Evolutionary conservation across 148 eudicot species (phyloP).

Genomic region (Nepenthes gracilis): DNA sequence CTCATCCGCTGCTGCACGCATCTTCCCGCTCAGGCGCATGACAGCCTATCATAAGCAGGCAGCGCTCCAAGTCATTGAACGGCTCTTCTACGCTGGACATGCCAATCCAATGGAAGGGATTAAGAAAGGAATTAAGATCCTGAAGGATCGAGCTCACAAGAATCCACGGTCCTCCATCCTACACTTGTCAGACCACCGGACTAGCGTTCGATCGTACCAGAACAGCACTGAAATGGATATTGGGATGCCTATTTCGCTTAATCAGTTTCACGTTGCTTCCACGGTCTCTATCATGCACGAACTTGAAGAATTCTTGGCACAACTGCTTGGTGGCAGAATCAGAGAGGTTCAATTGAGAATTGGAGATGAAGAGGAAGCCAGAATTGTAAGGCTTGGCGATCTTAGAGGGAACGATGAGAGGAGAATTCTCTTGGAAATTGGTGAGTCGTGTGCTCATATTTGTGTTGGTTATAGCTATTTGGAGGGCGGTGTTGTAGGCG

Average conservation of each 20-base stretch:
- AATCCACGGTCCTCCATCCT: conserved; percentile 57
- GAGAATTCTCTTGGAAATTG: conserved; percentile 42
- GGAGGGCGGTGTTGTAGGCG: conserved; percentile 26
- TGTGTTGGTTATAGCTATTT: conserved; percentile 56
- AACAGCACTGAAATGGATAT: conserved; percentile 19
- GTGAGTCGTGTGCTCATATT: conserved; percentile 22
- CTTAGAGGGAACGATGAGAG: conserved; percentile 71
- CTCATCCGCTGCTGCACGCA: conserved; percentile 73
- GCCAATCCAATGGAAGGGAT: conserved; percentile 71
- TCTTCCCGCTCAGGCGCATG: conserved; percentile 78
- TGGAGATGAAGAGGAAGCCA: conserved; percentile 28
- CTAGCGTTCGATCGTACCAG: conserved; percentile 28
- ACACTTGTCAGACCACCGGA: conserved; percentile 61
- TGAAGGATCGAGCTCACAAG: conserved; percentile 57
- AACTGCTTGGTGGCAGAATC: conserved; percentile 46
- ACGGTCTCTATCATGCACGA: conserved; percentile 59
- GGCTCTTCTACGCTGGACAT: conserved; percentile 60
- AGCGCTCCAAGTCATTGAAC: conserved; percentile 81
- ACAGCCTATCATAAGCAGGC: conserved; percentile 65
- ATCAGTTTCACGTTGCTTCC: conserved; percentile 64
- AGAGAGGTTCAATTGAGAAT: conserved; percentile 59
- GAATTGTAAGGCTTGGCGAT: conserved; percentile 63
- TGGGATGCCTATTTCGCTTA: conserved; percentile 32
- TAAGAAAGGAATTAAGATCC: conserved; percentile 68
- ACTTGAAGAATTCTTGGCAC: conserved; percentile 50